phyloP scores from a whole-genome alignment of 306 rosid species.

The Prinsepia uniflora region DNA sequence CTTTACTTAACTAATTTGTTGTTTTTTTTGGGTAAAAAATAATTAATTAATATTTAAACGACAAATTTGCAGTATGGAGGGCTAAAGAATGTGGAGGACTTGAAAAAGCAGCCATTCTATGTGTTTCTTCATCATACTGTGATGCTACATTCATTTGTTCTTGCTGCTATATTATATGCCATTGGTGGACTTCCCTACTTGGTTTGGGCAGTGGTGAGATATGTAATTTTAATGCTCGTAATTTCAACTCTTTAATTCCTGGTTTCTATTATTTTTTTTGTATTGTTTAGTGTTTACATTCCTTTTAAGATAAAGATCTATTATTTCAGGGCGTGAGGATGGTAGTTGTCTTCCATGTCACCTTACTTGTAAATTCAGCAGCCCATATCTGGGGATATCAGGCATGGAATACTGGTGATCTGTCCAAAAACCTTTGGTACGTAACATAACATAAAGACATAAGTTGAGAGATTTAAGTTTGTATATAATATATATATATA shows the following conservation, averaged over 20 bases:
- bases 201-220: conserved; percentile 82
- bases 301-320: too few species aligned
- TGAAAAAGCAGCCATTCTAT: conserved; percentile 70
- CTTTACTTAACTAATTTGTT: too few species aligned
- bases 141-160: conserved; percentile 66
- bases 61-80: conserved; percentile 62
- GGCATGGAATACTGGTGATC: conserved; percentile 65
- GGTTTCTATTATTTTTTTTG: too few species aligned
- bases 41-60: background rate
- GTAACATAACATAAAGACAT: background rate
- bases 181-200: conserved; percentile 76
- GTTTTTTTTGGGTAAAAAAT: background rate
- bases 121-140: conserved; percentile 54
- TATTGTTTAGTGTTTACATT: too few species aligned
- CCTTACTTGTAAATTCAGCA: conserved; percentile 88
- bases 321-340: conserved; percentile 77
- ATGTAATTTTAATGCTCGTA: too few species aligned
- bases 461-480: background rate
- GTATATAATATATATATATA: background rate
- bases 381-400: conserved; percentile 86
- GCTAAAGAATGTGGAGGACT: conserved; percentile 61
- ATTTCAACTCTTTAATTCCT: too few species aligned
- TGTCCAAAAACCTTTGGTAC: conserved; percentile 82
- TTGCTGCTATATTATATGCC: conserved; percentile 57
- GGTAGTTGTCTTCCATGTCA: conserved; percentile 61